Evolutionary conservation across 495 filamentous ascomycete genomes (phyloP).

Genomic region (Annulohypoxylon maeteangense): DNA sequence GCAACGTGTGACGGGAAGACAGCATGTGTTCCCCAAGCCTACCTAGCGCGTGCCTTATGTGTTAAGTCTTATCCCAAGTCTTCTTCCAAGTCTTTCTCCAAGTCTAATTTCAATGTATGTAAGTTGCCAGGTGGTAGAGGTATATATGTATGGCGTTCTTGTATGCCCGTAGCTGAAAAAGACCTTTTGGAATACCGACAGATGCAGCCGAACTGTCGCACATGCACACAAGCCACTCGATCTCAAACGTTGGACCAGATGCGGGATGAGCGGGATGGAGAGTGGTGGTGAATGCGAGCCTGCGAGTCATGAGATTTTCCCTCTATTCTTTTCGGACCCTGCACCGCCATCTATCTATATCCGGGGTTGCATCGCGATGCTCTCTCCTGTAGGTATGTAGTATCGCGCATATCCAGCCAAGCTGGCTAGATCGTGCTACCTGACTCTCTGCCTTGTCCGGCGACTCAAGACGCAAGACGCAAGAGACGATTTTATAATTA

Average conservation of each 20-base stretch:
- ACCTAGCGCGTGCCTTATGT: conserved; percentile 17
- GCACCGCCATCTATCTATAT: conserved; percentile 37
- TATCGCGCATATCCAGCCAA: conserved; percentile 32
- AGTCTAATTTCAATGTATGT: no score
- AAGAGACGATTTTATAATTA: conserved; percentile 22
- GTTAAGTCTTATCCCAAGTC: conserved; percentile 22
- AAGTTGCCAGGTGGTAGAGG: neutral
- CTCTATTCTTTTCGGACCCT: conserved; percentile 31
- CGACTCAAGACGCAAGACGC: conserved; percentile 12
- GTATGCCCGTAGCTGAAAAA: conserved; percentile 32
- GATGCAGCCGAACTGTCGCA: conserved; percentile 44
- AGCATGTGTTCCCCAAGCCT: conserved; percentile 28
- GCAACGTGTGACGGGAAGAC: conserved; percentile 28
- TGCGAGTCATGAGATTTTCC: conserved; percentile 39
- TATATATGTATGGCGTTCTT: conserved; percentile 15
- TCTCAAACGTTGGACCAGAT: conserved; percentile 42
- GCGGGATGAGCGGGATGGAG: conserved; percentile 37
- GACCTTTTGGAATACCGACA: conserved; percentile 34
- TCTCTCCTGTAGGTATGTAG: conserved; percentile 21
- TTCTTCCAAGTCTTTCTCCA: conserved; percentile 15
- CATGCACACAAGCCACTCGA: conserved; percentile 35
- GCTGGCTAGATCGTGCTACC: conserved; percentile 34
- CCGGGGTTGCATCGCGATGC: conserved; percentile 39
- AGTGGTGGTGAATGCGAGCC: conserved; percentile 26
- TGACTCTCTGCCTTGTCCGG: conserved; percentile 21